Evolutionary conservation across 2,329 filamentous ascomycete genomes (phyloP).

Genomic region (Pyricularia sp.): DNA sequence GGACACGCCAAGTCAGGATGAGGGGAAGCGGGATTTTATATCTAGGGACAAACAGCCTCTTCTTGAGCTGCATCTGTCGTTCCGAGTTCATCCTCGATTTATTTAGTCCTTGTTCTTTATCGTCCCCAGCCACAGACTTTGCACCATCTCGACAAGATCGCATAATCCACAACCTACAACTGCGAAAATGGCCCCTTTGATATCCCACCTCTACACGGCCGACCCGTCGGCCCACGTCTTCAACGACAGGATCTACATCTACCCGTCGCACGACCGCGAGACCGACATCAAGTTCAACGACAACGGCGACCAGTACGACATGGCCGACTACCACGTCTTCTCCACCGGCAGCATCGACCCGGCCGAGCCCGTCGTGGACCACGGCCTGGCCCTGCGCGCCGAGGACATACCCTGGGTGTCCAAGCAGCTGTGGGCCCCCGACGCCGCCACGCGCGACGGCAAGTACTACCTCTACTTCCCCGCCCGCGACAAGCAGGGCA

Average conservation of each 20-base stretch:
- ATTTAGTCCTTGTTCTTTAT: not conserved
- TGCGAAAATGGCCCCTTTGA: slow-evolving; percentile 51
- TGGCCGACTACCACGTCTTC: slow-evolving; percentile 74
- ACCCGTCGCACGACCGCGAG: slow-evolving; percentile 69
- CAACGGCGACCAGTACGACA: slow-evolving; percentile 77
- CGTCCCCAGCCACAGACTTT: not conserved
- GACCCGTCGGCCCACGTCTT: slow-evolving; percentile 75
- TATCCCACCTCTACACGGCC: slow-evolving; percentile 65
- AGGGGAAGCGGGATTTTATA: not conserved
- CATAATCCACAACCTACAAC: no score
- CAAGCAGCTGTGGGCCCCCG: slow-evolving; percentile 72
- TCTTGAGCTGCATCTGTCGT: not conserved
- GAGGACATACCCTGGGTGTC: slow-evolving; percentile 62
- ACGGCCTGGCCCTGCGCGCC: slow-evolving; percentile 53
- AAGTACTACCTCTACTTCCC: slow-evolving; percentile 68
- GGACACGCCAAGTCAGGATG: not conserved
- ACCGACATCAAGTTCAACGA: slow-evolving; percentile 65
- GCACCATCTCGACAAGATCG: no score
- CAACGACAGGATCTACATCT: slow-evolving; percentile 62
- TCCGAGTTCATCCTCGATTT: not conserved
- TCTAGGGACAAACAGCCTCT: not conserved
- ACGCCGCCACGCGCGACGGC: slow-evolving; percentile 53
- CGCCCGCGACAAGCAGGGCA: slow-evolving; percentile 52
- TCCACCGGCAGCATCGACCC: slow-evolving; percentile 37
- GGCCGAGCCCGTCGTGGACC: slow-evolving; percentile 51